phyloP scores from a whole-genome alignment of 2,329 filamentous ascomycete genomes.

The Paraconiothyrium brasiliense region DNA sequence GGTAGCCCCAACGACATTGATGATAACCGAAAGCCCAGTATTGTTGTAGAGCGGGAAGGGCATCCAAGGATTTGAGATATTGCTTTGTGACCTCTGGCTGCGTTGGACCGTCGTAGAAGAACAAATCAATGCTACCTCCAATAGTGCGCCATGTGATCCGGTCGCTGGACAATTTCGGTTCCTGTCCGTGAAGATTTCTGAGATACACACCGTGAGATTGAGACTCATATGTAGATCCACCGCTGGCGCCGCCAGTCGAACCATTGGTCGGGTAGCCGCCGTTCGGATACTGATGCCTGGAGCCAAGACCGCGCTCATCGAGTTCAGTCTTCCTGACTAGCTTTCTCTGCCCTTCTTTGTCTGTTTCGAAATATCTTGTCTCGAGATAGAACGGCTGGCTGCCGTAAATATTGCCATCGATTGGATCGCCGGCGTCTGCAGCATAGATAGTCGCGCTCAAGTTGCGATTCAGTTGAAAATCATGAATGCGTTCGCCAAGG shows the following conservation, averaged over 20 bases:
- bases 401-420: conserved; percentile 76
- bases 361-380: conserved; percentile 75
- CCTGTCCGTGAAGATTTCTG: conserved; percentile 79
- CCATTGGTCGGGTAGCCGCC: conserved; percentile 11
- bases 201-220: conserved; percentile 81
- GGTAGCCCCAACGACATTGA: conserved; percentile 85
- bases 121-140: conserved; percentile 80
- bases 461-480: conserved; percentile 76
- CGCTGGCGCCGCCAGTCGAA: conserved; percentile 39
- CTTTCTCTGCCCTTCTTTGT: conserved; percentile 57
- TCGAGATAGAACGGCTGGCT: conserved; percentile 82
- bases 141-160: conserved; percentile 78
- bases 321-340: conserved; percentile 65
- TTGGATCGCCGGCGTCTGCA: conserved; percentile 72
- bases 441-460: conserved; percentile 74
- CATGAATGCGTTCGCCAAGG: conserved; percentile 76
- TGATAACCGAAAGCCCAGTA: conserved; percentile 86
- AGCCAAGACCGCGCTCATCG: conserved; percentile 24
- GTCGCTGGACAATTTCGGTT: conserved; percentile 70
- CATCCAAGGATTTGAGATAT: conserved; percentile 73
- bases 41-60: conserved; percentile 77
- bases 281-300: conserved; percentile 12
- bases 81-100: conserved; percentile 74
- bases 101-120: conserved; percentile 78
- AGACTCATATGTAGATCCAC: conserved; percentile 66